Conservation (phyloP, 331 rosid species). For the Malus hybrid region DNA sequence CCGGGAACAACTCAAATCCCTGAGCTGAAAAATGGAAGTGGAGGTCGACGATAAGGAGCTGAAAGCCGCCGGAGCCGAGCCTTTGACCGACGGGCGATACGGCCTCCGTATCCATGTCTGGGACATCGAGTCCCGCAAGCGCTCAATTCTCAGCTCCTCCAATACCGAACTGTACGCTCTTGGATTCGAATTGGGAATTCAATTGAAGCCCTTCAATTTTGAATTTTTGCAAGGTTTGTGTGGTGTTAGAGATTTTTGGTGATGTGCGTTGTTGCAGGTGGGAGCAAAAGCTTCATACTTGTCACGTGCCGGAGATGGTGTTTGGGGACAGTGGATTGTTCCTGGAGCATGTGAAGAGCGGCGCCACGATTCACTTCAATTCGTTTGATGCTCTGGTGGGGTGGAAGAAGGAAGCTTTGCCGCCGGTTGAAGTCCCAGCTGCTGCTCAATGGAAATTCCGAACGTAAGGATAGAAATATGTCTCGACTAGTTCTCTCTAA, state of each 20-base stretch:
- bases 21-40: conserved; percentile 47
- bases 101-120: conserved; percentile 81
- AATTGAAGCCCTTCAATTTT: neutral
- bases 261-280: conserved; percentile 50
- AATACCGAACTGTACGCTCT: conserved; percentile 34
- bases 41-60: conserved; percentile 61
- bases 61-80: conserved; percentile 82
- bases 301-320: conserved; percentile 95
- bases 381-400: conserved; percentile 88
- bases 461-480: conserved; percentile 24
- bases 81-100: conserved; percentile 46
- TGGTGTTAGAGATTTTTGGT: neutral
- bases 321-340: conserved; percentile 71
- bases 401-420: conserved; percentile 95
- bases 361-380: conserved; percentile 67
- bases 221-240: neutral
- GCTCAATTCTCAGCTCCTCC: conserved; percentile 70
- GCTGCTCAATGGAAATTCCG: conserved; percentile 96
- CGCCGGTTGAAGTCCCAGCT: conserved; percentile 95
- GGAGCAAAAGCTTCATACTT: conserved; percentile 76
- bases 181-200: neutral
- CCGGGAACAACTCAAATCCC: neutral
- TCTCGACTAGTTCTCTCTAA: neutral
- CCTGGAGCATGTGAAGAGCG: conserved; percentile 64
- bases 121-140: conserved; percentile 67